phyloP scores from a whole-genome alignment of 73 alveolate genomes.

The Tetrahymena thermophila region DNA sequence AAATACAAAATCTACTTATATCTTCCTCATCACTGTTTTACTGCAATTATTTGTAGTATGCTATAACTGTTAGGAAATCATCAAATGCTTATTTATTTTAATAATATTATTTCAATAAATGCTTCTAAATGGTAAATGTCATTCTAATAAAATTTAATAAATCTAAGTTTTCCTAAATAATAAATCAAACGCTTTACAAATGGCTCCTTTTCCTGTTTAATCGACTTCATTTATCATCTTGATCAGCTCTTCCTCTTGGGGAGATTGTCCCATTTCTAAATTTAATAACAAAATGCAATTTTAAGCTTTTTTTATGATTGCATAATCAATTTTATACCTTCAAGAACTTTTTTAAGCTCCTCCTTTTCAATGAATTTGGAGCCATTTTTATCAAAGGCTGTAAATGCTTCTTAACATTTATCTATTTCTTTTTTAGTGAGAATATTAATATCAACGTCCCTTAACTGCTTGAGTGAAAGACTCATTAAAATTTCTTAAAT shows the following conservation, averaged over 20 bases:
- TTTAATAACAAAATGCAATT: neutral
- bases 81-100: neutral
- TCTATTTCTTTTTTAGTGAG: slow-evolving; percentile 62
- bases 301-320: neutral
- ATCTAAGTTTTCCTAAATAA: neutral
- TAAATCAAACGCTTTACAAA: neutral
- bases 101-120: no score
- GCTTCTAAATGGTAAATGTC: no score
- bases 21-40: slow-evolving; percentile 38
- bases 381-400: slow-evolving; percentile 70
- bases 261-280: slow-evolving; percentile 35
- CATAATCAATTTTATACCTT: neutral
- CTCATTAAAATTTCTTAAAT: neutral
- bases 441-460: slow-evolving; percentile 13
- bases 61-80: slow-evolving; percentile 22
- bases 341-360: slow-evolving; percentile 60
- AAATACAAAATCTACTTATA: neutral
- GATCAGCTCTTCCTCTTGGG: slow-evolving; percentile 27
- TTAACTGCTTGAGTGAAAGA: slow-evolving; percentile 14
- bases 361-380: slow-evolving; percentile 57
- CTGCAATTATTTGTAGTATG: slow-evolving; percentile 19
- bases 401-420: slow-evolving; percentile 72
- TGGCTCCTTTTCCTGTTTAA: slow-evolving; percentile 34
- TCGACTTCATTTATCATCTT: slow-evolving; percentile 41
- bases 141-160: no score